Base-by-base conservation (phyloP, 2,329 filamentous ascomycete species). In the Stachybotrys chlorohalonatus region DNA sequence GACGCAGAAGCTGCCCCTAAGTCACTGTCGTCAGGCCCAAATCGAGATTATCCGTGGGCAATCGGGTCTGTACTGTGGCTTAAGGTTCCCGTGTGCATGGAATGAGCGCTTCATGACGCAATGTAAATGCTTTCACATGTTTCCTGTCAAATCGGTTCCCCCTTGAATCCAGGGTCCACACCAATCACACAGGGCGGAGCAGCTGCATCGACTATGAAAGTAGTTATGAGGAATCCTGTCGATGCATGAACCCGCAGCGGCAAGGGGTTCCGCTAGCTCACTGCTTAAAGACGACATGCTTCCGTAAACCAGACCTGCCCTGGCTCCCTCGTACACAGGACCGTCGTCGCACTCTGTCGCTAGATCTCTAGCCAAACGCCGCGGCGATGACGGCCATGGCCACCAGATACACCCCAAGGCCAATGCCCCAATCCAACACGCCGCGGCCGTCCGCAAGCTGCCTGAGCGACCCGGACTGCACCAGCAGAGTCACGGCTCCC, bases 401-500 rank as follows among this genome's bases (percentile, higher is more conserved):
- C 11, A 60, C 67, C 7, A 66, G 64, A 52, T 74, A 74, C 3
- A 68, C 58, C 0, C 64, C 67, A 4, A 62, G 62, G 42, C 64
- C 69, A 15, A 68, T 39, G 2, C 67, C 30, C 53, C 55, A 60
- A 48, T 63, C 63, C 32, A 60, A 16, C 7, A 55, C 51, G n/a
- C 58, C 60, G 11, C 59, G 53, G 3, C 62, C 49, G 16, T 60
- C 56, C 7, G 56, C 53, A 16, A 61, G 46, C 13, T 56, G 31
- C 7, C 54, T 52, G 13, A 62, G 47, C 11, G 63, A 31, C 16
- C 63, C 65, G 0, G 66, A 65, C 54, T 68, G 64, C 15, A 66
- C 52, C 16, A 68, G 56, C 15, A 60, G 61, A n/a, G 58, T 61
- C 6, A 68, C 64, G 7, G 78, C 72, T 2, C 77, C 74, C 1